phyloP scores from a whole-genome alignment of 352 stramenopile genomes.

The Plasmopara viticola region DNA sequence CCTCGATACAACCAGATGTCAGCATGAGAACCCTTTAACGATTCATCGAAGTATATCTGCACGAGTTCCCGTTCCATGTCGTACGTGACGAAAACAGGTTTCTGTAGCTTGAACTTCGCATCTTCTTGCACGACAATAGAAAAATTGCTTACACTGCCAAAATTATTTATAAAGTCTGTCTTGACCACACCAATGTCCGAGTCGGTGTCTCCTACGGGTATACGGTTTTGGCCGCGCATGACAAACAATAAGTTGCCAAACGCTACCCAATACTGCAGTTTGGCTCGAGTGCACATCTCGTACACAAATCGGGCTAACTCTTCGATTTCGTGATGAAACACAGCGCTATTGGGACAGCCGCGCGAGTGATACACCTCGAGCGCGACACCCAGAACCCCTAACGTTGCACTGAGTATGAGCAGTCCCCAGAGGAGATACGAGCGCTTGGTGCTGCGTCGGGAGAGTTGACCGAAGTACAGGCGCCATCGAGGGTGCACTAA shows the following conservation, averaged over 20 bases:
- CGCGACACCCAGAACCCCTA: slow-evolving; percentile 33
- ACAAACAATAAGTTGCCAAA: slow-evolving; percentile 78
- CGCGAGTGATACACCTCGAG: slow-evolving; percentile 59
- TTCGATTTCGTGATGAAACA: slow-evolving; percentile 72
- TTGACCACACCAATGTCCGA: slow-evolving; percentile 73
- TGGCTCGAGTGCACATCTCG: slow-evolving; percentile 38
- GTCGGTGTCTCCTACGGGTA: slow-evolving; percentile 72
- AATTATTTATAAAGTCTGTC: slow-evolving; percentile 40
- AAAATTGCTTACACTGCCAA: slow-evolving; percentile 50
- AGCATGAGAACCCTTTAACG: slow-evolving; percentile 47
- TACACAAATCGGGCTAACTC: slow-evolving; percentile 60
- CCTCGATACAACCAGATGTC: slow-evolving; percentile 78
- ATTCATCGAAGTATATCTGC: slow-evolving; percentile 55
- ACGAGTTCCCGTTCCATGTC: slow-evolving; percentile 47
- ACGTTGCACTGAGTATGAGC: slow-evolving; percentile 24
- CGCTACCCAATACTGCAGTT: slow-evolving; percentile 58
- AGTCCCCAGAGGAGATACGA: slow-evolving; percentile 38
- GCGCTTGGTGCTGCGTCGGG: slow-evolving; percentile 18
- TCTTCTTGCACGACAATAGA: slow-evolving; percentile 37
- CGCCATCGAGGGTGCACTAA: slow-evolving; percentile 43
- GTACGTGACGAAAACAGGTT: slow-evolving; percentile 47
- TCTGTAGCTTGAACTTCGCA: slow-evolving; percentile 40
- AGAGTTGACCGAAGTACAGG: slow-evolving; percentile 17
- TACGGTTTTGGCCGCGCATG: slow-evolving; percentile 47
- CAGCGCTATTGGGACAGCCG: slow-evolving; percentile 53